These are phyloP conservation scores for Xylaria sp. DNA, from an alignment of 495 filamentous ascomycete species.

Conservation along the genomic window DNA sequence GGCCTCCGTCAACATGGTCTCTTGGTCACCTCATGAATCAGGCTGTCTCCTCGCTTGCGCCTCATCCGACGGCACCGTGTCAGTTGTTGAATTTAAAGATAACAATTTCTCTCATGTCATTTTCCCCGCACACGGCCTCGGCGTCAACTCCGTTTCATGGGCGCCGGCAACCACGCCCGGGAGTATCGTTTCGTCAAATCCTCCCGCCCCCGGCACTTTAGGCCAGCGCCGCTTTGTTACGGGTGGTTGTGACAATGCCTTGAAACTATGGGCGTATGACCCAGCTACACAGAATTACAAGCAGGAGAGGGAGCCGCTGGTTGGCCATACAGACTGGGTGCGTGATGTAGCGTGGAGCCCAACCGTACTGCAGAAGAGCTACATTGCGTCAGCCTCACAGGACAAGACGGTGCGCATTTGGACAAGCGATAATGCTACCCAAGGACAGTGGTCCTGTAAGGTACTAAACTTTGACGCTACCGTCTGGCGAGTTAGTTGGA, in stretches of 20 bases:
- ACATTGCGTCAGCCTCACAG: conserved; percentile 93
- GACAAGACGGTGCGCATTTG: conserved; percentile 98
- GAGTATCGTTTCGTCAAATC: conserved; percentile 73
- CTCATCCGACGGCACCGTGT: conserved; percentile 89
- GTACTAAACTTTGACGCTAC: conserved; percentile 84
- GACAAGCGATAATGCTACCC: conserved; percentile 72
- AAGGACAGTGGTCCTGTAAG: conserved; percentile 79
- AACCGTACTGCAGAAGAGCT: conserved; percentile 89
- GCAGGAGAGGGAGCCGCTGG: conserved; percentile 61
- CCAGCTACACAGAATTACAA: conserved; percentile 57
- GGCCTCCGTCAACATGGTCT: conserved; percentile 92
- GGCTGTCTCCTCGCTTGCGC: conserved; percentile 96
- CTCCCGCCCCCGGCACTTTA: conserved; percentile 63
- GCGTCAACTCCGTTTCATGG: conserved; percentile 96
- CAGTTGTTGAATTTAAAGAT: conserved; percentile 94
- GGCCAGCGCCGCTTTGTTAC: conserved; percentile 82
- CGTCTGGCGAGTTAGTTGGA: conserved; percentile 98
- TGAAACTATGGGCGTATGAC: conserved; percentile 84
- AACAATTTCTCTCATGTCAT: conserved; percentile 85
- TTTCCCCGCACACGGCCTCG: conserved; percentile 89
- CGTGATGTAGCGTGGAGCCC: conserved; percentile 97
- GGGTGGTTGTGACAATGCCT: conserved; percentile 87
- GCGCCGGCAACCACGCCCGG: conserved; percentile 83
- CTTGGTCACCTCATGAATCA: conserved; percentile 95
- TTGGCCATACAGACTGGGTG: conserved; percentile 95